phyloP scores from a whole-genome alignment of 441 rosid genomes.

The Jatropha multifida region DNA sequence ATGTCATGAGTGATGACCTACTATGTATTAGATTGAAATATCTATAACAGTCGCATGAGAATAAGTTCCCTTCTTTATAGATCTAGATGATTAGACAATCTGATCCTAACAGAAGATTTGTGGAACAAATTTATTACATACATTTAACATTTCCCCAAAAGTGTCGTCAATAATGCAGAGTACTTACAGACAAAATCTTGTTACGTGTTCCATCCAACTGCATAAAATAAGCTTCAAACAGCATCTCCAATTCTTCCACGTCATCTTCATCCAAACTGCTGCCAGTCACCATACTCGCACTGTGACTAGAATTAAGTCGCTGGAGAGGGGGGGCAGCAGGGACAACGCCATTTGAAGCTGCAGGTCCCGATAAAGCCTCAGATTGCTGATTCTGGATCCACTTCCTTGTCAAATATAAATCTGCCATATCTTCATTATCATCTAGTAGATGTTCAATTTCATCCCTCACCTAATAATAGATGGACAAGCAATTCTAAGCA shows the following conservation, averaged over 20 bases:
- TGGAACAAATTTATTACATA: neutral
- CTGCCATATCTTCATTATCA: constrained; percentile 89
- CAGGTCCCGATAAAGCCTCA: constrained; percentile 54
- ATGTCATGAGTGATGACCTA: neutral
- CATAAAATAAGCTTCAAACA: constrained; percentile 95
- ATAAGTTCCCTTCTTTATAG: neutral
- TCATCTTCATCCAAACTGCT: constrained; percentile 52
- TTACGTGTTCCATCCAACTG: constrained; percentile 93
- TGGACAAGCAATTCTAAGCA: neutral
- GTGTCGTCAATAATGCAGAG: neutral
- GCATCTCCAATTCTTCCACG: constrained; percentile 83
- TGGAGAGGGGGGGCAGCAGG: constrained; percentile 32
- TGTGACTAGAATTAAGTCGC: constrained; percentile 59
- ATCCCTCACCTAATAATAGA: constrained; percentile 69
- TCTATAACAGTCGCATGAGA: neutral
- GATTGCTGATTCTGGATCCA: constrained; percentile 79
- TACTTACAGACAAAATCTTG: constrained; percentile 87
- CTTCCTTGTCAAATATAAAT: constrained; percentile 82
- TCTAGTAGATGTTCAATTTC: constrained; percentile 87
- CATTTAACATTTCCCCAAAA: neutral
- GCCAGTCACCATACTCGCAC: constrained; percentile 64
- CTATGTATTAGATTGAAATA: neutral
- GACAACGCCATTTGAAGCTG: constrained; percentile 43
- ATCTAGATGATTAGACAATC: neutral
- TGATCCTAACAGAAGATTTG: neutral